Percentiles rank a stretch among this genome's conserved stretches.
Conservation (phyloP, 768 basidiomycete genomes). For the Xanthoconium purpureum region DNA sequence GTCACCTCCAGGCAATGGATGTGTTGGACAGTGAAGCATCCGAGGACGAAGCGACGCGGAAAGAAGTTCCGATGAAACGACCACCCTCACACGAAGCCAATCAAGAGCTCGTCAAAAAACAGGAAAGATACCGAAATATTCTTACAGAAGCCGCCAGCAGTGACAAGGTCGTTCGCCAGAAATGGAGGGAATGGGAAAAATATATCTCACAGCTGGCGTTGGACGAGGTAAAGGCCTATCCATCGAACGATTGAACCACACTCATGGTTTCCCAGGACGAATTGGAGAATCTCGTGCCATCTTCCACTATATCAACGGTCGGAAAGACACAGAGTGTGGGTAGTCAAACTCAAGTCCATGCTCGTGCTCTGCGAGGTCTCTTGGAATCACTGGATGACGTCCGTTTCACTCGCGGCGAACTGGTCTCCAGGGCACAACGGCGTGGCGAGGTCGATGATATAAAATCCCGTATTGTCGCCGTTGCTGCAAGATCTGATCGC, state of each 20-base stretch:
- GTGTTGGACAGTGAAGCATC: constrained; percentile 88
- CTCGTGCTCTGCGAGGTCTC: constrained; percentile 65
- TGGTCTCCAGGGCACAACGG: constrained; percentile 62
- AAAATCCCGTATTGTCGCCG: constrained; percentile 58
- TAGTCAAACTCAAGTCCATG: constrained; percentile 55
- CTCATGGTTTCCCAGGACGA: constrained; percentile 44
- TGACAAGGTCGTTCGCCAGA: constrained; percentile 71
- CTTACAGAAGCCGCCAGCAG: constrained; percentile 70
- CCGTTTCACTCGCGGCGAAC: constrained; percentile 52
- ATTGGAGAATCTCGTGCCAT: constrained; percentile 66
- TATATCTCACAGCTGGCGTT: constrained; percentile 67
- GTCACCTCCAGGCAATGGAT: constrained; percentile 65
- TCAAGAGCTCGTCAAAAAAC: constrained; percentile 63
- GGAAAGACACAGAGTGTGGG: constrained; percentile 36
- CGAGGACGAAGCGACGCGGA: constrained; percentile 71
- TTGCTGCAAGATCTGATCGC: constrained; percentile 62
- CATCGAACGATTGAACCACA: background rate
- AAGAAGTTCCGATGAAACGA: constrained; percentile 46
- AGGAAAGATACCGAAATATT: constrained; percentile 67
- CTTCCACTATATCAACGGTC: constrained; percentile 46
- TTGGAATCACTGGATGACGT: constrained; percentile 82
- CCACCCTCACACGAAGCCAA: constrained; percentile 80
- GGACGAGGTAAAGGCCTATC: constrained; percentile 45
- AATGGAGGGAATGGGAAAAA: constrained; percentile 88
- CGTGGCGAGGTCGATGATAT: constrained; percentile 73